Conservation (phyloP, 176 grass and related monocot genomes). For the Ampelocalamus luodianensis region DNA sequence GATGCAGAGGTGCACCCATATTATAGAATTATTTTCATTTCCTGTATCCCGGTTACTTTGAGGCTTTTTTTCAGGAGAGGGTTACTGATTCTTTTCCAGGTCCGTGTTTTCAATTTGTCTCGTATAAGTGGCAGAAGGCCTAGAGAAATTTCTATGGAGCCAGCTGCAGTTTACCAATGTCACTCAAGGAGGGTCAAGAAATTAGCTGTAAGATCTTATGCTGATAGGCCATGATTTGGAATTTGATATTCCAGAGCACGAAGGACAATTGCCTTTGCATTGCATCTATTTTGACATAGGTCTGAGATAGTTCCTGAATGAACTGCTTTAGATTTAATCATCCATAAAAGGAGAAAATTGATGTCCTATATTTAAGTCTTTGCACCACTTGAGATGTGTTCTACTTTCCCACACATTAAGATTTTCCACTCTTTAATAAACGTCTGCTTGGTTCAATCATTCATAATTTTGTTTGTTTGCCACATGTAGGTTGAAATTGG, state of each 20-base stretch:
- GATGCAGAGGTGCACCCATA: conserved; percentile 72
- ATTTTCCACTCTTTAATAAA: background rate
- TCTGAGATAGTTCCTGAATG: conserved; percentile 25
- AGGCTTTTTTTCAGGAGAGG: conserved; percentile 14
- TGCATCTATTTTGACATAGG: conserved; percentile 22
- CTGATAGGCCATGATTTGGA: conserved; percentile 25
- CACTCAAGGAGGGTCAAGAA: conserved; percentile 96
- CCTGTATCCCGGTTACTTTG: background rate
- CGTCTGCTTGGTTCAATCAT: conserved; percentile 30
- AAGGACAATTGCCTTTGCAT: conserved; percentile 15
- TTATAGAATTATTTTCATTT: background rate
- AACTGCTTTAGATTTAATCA: background rate
- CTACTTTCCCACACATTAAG: conserved; percentile 12
- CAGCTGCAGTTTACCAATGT: conserved; percentile 80
- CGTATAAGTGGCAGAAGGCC: conserved; percentile 60
- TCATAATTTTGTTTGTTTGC: conserved; percentile 39
- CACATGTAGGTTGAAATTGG: conserved; percentile 78
- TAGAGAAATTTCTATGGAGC: conserved; percentile 72
- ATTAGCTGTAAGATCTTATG: conserved; percentile 76
- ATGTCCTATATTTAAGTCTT: conserved; percentile 13
- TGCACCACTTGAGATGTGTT: conserved; percentile 26
- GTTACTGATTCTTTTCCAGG: conserved; percentile 68
- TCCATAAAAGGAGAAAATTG: background rate
- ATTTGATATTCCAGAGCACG: conserved; percentile 32
- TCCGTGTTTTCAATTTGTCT: conserved; percentile 94